A percentile compares a stretch with the other conserved stretches of the same genome.
Conservation (phyloP, 176 grass and related monocot genomes). For the Miscanthus lutarioriparius region DNA sequence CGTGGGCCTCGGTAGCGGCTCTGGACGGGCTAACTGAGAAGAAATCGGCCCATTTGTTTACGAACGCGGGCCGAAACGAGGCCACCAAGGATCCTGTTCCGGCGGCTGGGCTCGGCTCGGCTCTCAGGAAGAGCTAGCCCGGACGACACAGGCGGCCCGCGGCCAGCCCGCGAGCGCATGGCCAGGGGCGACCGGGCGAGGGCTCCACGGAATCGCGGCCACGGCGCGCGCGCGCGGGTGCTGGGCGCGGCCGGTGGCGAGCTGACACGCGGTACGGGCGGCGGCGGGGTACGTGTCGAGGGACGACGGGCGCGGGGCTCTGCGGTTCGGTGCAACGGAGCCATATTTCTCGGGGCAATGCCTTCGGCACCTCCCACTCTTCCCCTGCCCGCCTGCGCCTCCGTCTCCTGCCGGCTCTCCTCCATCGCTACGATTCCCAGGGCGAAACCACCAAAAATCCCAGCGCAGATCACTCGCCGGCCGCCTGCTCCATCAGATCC, state of each 20-base stretch:
- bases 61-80: background rate
- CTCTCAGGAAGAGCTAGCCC: no score
- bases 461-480: constrained; percentile 46
- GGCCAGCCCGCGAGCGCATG: background rate
- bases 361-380: constrained; percentile 58
- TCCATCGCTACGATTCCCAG: background rate
- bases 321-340: constrained; percentile 55
- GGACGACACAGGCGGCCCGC: background rate
- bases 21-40: background rate
- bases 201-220: background rate
- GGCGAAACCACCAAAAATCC: constrained; percentile 17
- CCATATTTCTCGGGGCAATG: constrained; percentile 67
- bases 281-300: constrained; percentile 45
- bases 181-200: background rate
- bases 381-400: constrained; percentile 8
- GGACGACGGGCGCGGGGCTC: constrained; percentile 7
- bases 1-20: background rate
- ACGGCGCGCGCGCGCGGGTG: no score
- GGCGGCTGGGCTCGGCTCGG: background rate
- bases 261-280: constrained; percentile 39
- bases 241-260: no score
- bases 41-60: background rate
- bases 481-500: background rate
- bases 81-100: background rate
- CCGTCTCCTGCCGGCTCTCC: constrained; percentile 23